These are phyloP conservation scores for Leccinum rimulosum DNA, from an alignment of 768 basidiomycete genomes.

Conservation along the genomic window DNA sequence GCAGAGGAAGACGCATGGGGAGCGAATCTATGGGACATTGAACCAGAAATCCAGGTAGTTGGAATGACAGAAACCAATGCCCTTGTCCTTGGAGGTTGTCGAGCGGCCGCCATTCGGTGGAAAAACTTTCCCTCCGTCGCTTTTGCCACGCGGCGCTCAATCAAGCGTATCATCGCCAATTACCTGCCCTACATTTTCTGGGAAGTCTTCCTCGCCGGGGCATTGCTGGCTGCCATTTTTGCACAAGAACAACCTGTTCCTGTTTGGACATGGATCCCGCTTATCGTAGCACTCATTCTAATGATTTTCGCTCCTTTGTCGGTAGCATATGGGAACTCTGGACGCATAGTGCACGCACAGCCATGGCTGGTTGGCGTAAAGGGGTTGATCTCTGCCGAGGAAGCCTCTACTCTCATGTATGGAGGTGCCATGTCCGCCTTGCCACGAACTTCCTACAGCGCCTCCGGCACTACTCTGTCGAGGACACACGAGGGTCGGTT, in stretches of 20 bases:
- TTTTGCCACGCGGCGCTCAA: constrained; percentile 18
- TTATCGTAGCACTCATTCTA: constrained; percentile 8
- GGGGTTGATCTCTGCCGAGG: constrained; percentile 24
- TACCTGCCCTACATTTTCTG: constrained; percentile 8
- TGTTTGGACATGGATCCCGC: neutral
- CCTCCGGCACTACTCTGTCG: constrained; percentile 18
- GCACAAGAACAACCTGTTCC: too few species aligned
- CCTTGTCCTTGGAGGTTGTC: constrained; percentile 25
- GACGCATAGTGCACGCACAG: constrained; percentile 13
- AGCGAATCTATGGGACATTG: constrained; percentile 21
- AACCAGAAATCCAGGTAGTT: constrained; percentile 14
- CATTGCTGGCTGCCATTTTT: neutral
- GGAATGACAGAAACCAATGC: constrained; percentile 17
- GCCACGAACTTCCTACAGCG: constrained; percentile 17
- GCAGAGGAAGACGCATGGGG: constrained; percentile 18
- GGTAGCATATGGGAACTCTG: constrained; percentile 17
- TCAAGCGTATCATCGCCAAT: constrained; percentile 5
- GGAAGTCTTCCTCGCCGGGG: neutral
- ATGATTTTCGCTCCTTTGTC: constrained; percentile 12
- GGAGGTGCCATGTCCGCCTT: constrained; percentile 8
- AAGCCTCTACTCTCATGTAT: constrained; percentile 16
- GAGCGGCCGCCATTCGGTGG: constrained; percentile 22
- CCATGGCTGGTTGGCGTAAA: constrained; percentile 26
- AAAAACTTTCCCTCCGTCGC: constrained; percentile 20
- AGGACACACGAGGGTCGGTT: constrained; percentile 5